Base-by-base conservation (phyloP, 345 rosid species). In the Camelina hispida region DNA sequence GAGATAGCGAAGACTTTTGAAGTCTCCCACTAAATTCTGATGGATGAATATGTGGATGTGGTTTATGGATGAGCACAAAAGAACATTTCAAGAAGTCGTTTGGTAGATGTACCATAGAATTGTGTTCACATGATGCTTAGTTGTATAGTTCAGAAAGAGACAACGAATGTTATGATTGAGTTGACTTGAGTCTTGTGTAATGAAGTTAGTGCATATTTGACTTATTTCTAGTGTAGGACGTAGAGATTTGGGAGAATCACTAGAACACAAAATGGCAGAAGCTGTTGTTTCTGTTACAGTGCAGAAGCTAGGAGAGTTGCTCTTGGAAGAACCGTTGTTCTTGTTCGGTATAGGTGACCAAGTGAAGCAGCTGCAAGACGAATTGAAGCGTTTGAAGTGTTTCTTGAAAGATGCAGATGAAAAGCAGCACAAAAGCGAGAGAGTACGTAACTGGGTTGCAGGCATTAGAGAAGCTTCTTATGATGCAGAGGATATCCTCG, bases 391-490 rank as follows among this genome's bases (percentile, higher is more conserved):
- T 30, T 38, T 84, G 74, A 77, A 62, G 4, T 79, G 78, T 63
- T 81, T 84, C 56, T 48, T 74, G 66, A 76, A 67, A 70, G 84
- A 84, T 52, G 81, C 80, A 7, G 81, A 76, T 54, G 76, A 73
- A 51, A 74, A 62, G 58, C 79, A 73, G 57, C 64, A 68, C 14
- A 70, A 34, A 34, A 79, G 79, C 15, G 76, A 81, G 66, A 70
- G 81, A 20, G 78, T 79, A 34, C 71, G 76, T 32, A 74, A 67
- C 4, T 81, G 80, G 83, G 79, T 73, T 25, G 77, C 79, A 22
- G 79, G 71, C 4, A 79, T 83, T 66, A 66, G 77, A 73, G 66
- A 69, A 50, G 73, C 70, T 38, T 75, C 81, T 8, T 79, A 81
- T 7, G 83, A 81, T 55, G 62, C 80, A 34, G 83, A 83, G 28